phyloP scores from a whole-genome alignment of 768 basidiomycete species.

The Agrocybe pediades region DNA sequence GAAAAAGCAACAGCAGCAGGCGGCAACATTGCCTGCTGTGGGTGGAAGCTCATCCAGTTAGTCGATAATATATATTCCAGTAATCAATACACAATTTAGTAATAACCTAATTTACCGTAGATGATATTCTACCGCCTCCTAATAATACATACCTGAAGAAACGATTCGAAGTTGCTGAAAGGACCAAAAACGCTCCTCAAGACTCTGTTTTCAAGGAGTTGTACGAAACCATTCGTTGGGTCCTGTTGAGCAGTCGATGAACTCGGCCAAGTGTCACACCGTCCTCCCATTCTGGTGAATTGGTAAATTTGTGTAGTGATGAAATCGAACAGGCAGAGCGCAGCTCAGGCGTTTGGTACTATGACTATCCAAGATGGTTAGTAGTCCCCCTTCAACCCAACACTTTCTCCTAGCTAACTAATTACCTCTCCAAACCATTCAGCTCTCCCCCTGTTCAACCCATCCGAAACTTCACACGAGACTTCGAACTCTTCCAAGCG shows the following conservation, averaged over 20 bases:
- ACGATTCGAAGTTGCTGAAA: conserved; percentile 5
- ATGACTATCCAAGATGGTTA: conserved; percentile 50
- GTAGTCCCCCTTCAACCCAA: no score
- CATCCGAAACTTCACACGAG: conserved; percentile 44
- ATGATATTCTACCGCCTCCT: not conserved
- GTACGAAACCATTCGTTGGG: conserved; percentile 52
- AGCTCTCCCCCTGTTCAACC: conserved; percentile 59
- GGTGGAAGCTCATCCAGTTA: conserved; percentile 10
- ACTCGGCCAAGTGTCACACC: no score
- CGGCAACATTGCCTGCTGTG: conserved; percentile 2
- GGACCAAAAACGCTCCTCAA: conserved; percentile 15
- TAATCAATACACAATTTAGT: not conserved
- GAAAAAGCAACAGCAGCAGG: conserved; percentile 49
- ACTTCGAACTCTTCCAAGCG: conserved; percentile 47
- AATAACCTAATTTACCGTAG: not conserved
- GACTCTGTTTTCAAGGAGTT: conserved; percentile 23
- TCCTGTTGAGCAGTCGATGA: conserved; percentile 49
- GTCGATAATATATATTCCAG: conserved; percentile 5
- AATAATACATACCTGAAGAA: not conserved
- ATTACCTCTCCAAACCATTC: not conserved
- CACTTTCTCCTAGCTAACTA: not conserved
- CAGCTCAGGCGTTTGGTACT: conserved; percentile 37
- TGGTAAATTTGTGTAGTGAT: conserved; percentile 42
- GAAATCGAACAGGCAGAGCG: conserved; percentile 36
- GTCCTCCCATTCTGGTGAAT: no score